Conservation (phyloP, 2,329 filamentous ascomycete species). For the Colletotrichum sp. region DNA sequence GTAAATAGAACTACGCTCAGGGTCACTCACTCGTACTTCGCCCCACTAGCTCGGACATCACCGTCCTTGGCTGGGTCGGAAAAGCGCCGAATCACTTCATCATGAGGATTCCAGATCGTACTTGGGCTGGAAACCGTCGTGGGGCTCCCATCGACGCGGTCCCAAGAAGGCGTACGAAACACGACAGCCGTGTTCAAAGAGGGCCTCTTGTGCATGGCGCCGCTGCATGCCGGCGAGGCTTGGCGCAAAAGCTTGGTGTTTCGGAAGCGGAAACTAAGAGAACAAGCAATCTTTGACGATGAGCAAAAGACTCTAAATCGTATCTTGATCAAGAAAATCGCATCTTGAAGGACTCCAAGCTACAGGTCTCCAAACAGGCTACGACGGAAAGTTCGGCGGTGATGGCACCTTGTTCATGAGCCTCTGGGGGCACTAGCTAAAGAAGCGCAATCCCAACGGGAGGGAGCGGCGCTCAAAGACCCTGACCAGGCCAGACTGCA, state of each 20-base stretch:
- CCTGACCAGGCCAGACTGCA: neutral
- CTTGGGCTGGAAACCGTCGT: neutral
- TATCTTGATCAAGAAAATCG: neutral
- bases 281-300: neutral
- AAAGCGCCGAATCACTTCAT: conserved; percentile 26
- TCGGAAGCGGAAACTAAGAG: neutral
- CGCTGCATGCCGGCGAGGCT: conserved; percentile 15
- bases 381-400: neutral
- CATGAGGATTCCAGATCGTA: conserved; percentile 6
- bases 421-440: neutral
- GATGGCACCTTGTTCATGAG: neutral
- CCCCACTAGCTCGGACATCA: neutral
- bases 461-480: neutral
- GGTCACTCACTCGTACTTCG: neutral
- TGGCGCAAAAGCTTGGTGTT: neutral
- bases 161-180: conserved; percentile 13
- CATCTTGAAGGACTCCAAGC: neutral
- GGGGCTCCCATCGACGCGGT: conserved; percentile 7
- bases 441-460: neutral
- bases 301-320: neutral
- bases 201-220: conserved; percentile 4
- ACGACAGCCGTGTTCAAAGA: conserved; percentile 9
- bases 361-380: neutral
- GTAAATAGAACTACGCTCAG: neutral
- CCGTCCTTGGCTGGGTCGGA: conserved; percentile 23